Evolutionary conservation across 192 early-diverging fungal species (phyloP), one percentile per base, ranked within the genome.

Genomic region (Linnemannia elongata): DNA sequence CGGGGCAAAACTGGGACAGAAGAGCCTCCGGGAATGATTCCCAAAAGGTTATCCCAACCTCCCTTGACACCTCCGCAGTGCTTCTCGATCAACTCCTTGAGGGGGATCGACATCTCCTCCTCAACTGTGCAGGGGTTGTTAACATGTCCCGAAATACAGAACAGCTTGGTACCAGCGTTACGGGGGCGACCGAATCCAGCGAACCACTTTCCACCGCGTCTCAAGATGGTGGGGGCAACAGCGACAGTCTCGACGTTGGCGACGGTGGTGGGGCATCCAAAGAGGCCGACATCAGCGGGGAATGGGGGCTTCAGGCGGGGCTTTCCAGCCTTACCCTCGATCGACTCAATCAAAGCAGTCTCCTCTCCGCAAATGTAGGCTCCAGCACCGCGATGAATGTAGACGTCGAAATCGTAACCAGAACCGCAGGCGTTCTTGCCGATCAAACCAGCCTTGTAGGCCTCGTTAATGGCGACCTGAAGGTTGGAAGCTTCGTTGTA

Each of bases 201-300:
- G 85, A 98, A 99, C 98, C 98, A 99, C 45, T 91, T 84, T 41
- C 96, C 97, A 76, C 97, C 96, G 57, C 98, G 89, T 79, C 80
- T 69, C 80, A 82, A 86, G 83, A 99, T 99, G 41, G 97, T 98
- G 30, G 98, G 98, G 33, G 98, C 97, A 15, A 97, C 98, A 30
- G 98, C 97, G n/a, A 99, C 96, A 69, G 98, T 99, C 89, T 99
- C 98, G 44, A 99, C 98, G 83, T 99, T 99, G 44, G 97, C 95
- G n/a, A 99, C 98, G n/a, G 98, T 99, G 22, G 98, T 98, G 30
- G 98, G 98, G 91, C 98, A 99, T 41, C 98, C 98, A 80, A 99
- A 99, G 55, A 99, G 92, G 78, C 98, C 98, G 17, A 97, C 96
- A 87, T 99, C 97, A 80, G 98, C 98, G 42, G 98, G 98, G 94